Conservation (phyloP, 169 alveolate genomes). For the Eimeria brunetti region DNA sequence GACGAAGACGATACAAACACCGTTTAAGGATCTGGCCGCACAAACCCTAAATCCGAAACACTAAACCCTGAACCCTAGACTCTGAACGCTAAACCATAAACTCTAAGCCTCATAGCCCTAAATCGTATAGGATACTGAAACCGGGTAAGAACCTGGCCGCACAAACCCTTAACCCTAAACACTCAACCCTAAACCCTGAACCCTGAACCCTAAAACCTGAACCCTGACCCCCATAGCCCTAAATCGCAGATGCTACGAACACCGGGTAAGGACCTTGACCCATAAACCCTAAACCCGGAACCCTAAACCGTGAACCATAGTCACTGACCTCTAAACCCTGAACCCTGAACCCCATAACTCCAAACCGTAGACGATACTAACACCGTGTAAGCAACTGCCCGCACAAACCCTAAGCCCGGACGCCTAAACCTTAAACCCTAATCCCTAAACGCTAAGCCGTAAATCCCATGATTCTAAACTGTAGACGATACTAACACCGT, state of each 20-base stretch:
- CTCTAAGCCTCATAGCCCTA: too few species aligned
- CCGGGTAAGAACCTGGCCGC: conserved; percentile 93
- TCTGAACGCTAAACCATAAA: not conserved
- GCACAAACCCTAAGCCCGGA: not conserved
- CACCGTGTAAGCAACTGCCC: too few species aligned
- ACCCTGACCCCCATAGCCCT: not conserved
- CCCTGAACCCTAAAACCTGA: too few species aligned
- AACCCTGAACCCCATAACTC: not conserved
- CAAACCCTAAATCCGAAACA: not conserved
- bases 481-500: conserved; percentile 88
- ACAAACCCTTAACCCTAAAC: not conserved
- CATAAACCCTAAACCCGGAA: too few species aligned
- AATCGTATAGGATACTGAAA: too few species aligned
- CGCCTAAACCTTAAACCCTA: not conserved
- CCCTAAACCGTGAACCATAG: not conserved
- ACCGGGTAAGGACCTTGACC: too few species aligned
- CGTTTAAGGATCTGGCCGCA: too few species aligned
- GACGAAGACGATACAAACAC: not conserved
- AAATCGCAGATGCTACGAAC: not conserved
- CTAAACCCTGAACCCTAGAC: not conserved
- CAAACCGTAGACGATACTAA: not conserved
- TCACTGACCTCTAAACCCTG: not conserved
- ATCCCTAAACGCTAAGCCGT: not conserved
- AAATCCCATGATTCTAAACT: not conserved
- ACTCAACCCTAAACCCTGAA: too few species aligned